Conservation (phyloP, 2,329 filamentous ascomycete genomes). For the Hypoxylon sp. region DNA sequence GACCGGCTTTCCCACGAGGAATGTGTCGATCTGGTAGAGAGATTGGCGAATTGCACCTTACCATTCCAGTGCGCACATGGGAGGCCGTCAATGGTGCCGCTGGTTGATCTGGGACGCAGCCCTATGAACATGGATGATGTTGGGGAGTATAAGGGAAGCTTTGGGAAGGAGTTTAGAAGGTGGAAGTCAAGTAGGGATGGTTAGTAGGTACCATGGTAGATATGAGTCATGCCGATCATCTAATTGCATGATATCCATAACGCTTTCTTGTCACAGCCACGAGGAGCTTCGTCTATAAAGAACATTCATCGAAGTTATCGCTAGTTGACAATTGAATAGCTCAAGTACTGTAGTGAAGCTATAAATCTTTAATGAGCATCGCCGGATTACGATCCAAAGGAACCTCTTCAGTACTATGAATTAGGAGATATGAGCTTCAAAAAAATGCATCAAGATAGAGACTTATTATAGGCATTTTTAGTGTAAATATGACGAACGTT, state of each 20-base stretch:
- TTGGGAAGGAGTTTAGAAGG: conserved; percentile 44
- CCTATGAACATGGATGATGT: conserved; percentile 13
- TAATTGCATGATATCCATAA: background rate
- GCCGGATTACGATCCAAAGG: no score
- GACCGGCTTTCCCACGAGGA: conserved; percentile 70
- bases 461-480: no score
- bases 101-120: conserved; percentile 63
- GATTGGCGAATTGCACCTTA: conserved; percentile 73
- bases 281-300: background rate
- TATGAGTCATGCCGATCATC: background rate
- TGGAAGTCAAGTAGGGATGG: conserved; percentile 41
- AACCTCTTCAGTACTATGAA: no score
- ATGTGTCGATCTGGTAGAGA: conserved; percentile 68
- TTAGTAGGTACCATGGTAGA: background rate
- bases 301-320: background rate
- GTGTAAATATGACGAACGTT: no score
- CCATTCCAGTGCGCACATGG: conserved; percentile 90
- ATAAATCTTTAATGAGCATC: background rate
- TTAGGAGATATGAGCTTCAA: no score
- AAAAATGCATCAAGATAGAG: no score
- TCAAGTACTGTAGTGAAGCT: background rate
- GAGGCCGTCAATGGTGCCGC: conserved; percentile 72
- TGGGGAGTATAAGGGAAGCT: conserved; percentile 27
- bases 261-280: background rate
- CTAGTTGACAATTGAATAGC: background rate